Evolutionary conservation across 2,329 filamentous ascomycete species (phyloP).

Genomic region (Lachnum nothofagi): DNA sequence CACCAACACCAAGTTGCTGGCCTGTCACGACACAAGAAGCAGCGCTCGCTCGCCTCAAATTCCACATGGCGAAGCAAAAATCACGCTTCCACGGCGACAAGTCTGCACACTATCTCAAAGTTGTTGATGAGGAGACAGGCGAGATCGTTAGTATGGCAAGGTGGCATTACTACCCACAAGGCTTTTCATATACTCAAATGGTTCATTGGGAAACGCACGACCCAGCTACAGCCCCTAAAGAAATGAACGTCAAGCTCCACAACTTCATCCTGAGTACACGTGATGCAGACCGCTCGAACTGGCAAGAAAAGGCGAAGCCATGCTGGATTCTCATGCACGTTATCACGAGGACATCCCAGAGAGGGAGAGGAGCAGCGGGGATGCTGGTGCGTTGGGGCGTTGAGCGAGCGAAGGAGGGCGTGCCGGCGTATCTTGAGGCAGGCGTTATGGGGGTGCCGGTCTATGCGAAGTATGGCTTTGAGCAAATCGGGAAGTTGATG

Average conservation of each 20-base stretch:
- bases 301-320: conserved; percentile 10
- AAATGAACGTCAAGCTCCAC: conserved; percentile 17
- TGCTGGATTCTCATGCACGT: conserved; percentile 25
- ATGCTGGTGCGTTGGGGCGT: conserved; percentile 44
- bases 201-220: conserved; percentile 17
- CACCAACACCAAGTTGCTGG: conserved; percentile 13
- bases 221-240: conserved; percentile 5
- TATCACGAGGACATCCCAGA: conserved; percentile 22
- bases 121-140: conserved; percentile 11
- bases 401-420: conserved; percentile 38
- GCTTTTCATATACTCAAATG: conserved; percentile 12
- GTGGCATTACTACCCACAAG: conserved; percentile 20
- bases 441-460: conserved; percentile 41
- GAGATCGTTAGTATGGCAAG: conserved; percentile 19
- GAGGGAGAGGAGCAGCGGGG: conserved; percentile 40
- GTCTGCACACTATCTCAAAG: conserved; percentile 17
- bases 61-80: conserved; percentile 20
- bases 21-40: conserved; percentile 5
- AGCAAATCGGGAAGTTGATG: conserved; percentile 13
- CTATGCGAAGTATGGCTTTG: conserved; percentile 43
- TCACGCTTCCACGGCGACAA: conserved; percentile 13
- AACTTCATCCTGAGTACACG: conserved; percentile 17
- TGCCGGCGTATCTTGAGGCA: conserved; percentile 45
- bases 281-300: conserved; percentile 15
- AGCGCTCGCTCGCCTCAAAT: conserved; percentile 6